Evolutionary conservation across 768 basidiomycete species (phyloP), one percentile per base, ranked within the genome.

Genomic region (Agaricus bisporus): DNA sequence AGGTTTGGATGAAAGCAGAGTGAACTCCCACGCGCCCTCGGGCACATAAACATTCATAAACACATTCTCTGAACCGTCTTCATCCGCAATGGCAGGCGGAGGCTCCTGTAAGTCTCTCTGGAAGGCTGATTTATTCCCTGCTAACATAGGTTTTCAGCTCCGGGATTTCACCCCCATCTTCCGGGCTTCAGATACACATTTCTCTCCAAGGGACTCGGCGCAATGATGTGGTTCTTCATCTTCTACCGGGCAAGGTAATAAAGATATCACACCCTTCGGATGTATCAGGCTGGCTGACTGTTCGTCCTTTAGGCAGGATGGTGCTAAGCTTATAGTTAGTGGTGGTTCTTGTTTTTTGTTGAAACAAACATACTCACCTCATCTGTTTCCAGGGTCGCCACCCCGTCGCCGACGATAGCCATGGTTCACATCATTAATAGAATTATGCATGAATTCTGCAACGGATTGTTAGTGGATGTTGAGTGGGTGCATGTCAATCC

Each of bases 191-290:
- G 76, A 63, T 83, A 93, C 69, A 81, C 79, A 55, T 82, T 91
- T 67, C 76, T 95, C 28, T 80, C 88, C 25, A 94, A 93, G 70
- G 83, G 82, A 56, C 74, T 97, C 42, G 94, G 94, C 46, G 94
- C 93, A 32, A 81, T 84, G 22, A 95, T 97, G 94, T 97, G 94
- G 94, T 95, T 95, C 82, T 97, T 94, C 76, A 93, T 97, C 66
- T 95, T 97, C 76, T 97, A 95, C 72, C 85, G 94, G 53, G 87
- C 89, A 59, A 78, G 92, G 94, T 95, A 20, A n/a, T n/a, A n/a
- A n/a, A n/a, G n/a, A n/a, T n/a, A n/a, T n/a, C n/a, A n/a, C n/a
- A n/a, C n/a, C n/a, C n/a, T n/a, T n/a, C n/a, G n/a, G n/a, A n/a
- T n/a, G n/a, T n/a, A n/a, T 26, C 57, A 43, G 47, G 39, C 17